Percentiles rank a stretch among this genome's conserved stretches.
Conservation (phyloP, 2,329 filamentous ascomycete species). For the Colletotrichum filicis region DNA sequence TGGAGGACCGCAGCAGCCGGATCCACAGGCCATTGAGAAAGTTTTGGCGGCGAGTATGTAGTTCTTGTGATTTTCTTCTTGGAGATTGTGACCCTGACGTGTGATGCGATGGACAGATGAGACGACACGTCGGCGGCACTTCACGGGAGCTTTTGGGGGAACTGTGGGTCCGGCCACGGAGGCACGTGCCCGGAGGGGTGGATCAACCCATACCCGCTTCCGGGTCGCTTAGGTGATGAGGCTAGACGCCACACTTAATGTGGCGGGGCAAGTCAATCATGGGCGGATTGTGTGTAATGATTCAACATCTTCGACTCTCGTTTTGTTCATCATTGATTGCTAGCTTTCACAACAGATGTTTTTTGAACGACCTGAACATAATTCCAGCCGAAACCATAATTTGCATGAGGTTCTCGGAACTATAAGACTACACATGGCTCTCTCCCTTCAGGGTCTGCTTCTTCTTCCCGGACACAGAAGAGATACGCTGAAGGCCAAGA, state of each 20-base stretch:
- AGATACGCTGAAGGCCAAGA: too few relatives aligned
- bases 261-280: neutral
- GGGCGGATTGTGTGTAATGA: too few relatives aligned
- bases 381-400: too few relatives aligned
- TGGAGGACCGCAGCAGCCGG: conserved; percentile 11
- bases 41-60: neutral
- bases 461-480: too few relatives aligned
- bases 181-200: neutral
- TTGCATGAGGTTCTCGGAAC: too few relatives aligned
- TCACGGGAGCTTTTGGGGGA: neutral
- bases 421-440: too few relatives aligned
- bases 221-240: neutral
- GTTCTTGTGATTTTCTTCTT: neutral
- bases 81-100: neutral
- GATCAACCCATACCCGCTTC: neutral
- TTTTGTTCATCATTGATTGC: too few relatives aligned
- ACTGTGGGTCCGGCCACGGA: neutral
- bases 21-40: conserved; percentile 16
- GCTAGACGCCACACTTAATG: neutral
- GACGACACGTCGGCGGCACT: neutral
- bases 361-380: too few relatives aligned
- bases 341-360: too few relatives aligned
- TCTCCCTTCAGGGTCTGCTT: too few relatives aligned
- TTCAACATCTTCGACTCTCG: too few relatives aligned
- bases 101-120: neutral